These are phyloP conservation scores for Sugiyamaella americana DNA, from an alignment of 805 yeast species.

Conservation along the genomic window DNA sequence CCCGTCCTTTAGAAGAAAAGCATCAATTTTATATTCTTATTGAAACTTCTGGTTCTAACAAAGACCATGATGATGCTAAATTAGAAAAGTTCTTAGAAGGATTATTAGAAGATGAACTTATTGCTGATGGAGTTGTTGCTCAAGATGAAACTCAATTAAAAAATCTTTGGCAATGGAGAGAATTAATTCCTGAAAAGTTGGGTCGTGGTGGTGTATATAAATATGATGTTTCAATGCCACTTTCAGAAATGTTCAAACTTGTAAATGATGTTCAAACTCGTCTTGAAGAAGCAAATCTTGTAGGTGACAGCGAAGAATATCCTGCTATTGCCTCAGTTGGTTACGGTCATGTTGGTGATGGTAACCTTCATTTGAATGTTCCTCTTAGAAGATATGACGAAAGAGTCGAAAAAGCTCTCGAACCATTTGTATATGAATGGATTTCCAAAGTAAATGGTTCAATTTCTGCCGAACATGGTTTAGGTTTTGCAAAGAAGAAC, in stretches of 20 bases:
- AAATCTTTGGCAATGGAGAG: slow-evolving; percentile 94
- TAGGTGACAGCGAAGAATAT: slow-evolving; percentile 53
- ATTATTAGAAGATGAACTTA: slow-evolving; percentile 77
- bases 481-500: slow-evolving; percentile 93
- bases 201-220: slow-evolving; percentile 86
- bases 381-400: slow-evolving; percentile 79
- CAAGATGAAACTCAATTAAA: slow-evolving; percentile 86
- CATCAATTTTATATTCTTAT: slow-evolving; percentile 87
- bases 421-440: slow-evolving; percentile 95
- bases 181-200: slow-evolving; percentile 83
- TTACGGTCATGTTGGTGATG: slow-evolving; percentile 98
- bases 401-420: slow-evolving; percentile 71
- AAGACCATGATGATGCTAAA: slow-evolving; percentile 89
- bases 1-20: slow-evolving; percentile 75
- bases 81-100: slow-evolving; percentile 76
- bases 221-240: slow-evolving; percentile 91
- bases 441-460: slow-evolving; percentile 63
- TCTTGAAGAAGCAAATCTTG: slow-evolving; percentile 49
- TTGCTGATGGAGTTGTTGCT: slow-evolving; percentile 92
- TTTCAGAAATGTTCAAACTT: slow-evolving; percentile 70
- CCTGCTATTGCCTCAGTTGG: slow-evolving; percentile 91
- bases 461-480: slow-evolving; percentile 94
- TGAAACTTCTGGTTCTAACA: slow-evolving; percentile 93
- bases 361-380: slow-evolving; percentile 90
- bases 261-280: slow-evolving; percentile 70